Conservation (phyloP, 2,329 filamentous ascomycete species). For the Rhytidhysteron rufulum region DNA sequence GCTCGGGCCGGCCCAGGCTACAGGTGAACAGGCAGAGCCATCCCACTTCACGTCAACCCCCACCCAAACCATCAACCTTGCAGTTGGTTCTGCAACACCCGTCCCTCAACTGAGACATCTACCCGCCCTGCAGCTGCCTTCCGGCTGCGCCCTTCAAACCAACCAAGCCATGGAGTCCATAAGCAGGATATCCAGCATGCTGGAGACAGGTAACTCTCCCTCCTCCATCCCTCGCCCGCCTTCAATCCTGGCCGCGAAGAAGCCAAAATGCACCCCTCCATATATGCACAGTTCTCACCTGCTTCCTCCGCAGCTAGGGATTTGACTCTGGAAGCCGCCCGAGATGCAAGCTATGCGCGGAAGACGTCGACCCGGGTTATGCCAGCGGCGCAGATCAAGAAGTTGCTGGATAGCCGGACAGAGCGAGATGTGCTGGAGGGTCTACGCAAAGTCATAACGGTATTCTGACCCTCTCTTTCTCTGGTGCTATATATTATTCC, state of each 20-base stretch:
- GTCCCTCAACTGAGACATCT: too few species aligned
- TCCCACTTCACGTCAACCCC: too few species aligned
- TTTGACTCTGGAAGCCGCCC: conserved; percentile 93
- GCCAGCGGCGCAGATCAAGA: conserved; percentile 83
- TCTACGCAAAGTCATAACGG: conserved; percentile 79
- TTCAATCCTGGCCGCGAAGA: neutral
- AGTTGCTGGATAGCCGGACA: conserved; percentile 87
- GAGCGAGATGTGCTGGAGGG: conserved; percentile 93
- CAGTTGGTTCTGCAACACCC: neutral
- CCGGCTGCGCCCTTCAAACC: neutral
- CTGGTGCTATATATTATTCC: neutral
- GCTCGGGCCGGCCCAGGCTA: too few species aligned
- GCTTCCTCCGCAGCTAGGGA: conserved; percentile 73
- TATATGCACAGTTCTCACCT: conserved; percentile 37
- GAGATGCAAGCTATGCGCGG: conserved; percentile 65
- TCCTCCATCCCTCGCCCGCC: neutral
- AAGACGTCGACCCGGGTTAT: conserved; percentile 60
- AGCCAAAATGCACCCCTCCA: conserved; percentile 31
- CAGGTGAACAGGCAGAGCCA: too few species aligned
- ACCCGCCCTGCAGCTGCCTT: too few species aligned
- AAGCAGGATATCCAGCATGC: conserved; percentile 84
- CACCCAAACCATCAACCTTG: too few species aligned
- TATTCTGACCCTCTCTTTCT: conserved; percentile 38
- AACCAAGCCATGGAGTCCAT: conserved; percentile 79
- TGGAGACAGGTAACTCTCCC: conserved; percentile 73